Percentiles rank a stretch among this genome's conserved stretches.
Conservation (phyloP, 306 rosid species). For the Gleditsia sinensis region DNA sequence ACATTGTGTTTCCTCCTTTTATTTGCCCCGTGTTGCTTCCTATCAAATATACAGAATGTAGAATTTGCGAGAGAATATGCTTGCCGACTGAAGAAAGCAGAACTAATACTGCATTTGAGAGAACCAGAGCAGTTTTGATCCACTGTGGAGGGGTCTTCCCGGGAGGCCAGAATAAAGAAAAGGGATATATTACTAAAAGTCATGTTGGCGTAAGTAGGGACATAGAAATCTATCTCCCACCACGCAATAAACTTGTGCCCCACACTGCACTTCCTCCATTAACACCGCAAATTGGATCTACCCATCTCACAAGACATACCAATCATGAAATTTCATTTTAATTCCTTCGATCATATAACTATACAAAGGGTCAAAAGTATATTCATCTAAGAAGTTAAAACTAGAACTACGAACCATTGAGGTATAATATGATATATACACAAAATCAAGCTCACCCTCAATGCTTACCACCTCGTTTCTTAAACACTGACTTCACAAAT, state of each 20-base stretch:
- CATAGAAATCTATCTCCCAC: conserved; percentile 22
- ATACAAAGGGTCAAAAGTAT: conserved; percentile 42
- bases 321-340: conserved; percentile 10
- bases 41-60: not conserved
- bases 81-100: not conserved
- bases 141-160: not conserved
- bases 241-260: conserved; percentile 25
- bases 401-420: conserved; percentile 21
- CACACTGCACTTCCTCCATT: conserved; percentile 27
- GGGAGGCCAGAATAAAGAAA: not conserved
- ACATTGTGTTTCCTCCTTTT: not conserved
- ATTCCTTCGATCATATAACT: conserved; percentile 33
- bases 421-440: conserved; percentile 9
- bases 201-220: conserved; percentile 28
- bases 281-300: conserved; percentile 37
- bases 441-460: conserved; percentile 33
- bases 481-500: conserved; percentile 54
- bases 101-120: not conserved
- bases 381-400: conserved; percentile 39
- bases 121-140: not conserved
- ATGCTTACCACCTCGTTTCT: conserved; percentile 58
- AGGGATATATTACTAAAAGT: conserved; percentile 1
- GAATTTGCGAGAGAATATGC: conserved; percentile 16
- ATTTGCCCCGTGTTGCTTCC: not conserved
- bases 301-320: not conserved